Conservation (phyloP, 495 filamentous ascomycete genomes). For the Venustampulla echinocandica region DNA sequence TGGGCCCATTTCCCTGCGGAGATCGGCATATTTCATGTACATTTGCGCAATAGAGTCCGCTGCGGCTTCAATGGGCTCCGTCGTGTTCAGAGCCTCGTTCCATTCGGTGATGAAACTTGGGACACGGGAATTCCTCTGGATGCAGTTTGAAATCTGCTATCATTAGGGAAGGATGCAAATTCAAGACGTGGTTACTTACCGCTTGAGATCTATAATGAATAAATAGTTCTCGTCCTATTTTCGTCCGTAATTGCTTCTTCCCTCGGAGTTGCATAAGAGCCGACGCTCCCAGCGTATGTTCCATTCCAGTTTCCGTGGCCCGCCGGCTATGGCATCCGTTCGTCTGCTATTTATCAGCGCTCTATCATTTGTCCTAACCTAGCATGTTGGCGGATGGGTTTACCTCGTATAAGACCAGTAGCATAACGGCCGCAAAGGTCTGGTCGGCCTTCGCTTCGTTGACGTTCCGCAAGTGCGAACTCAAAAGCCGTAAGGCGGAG, state of each 20-base stretch:
- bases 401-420: conserved; percentile 34
- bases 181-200: conserved; percentile 6
- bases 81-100: conserved; percentile 4
- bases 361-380: not conserved
- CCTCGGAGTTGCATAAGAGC: conserved; percentile 42
- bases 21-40: conserved; percentile 11
- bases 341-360: conserved; percentile 6
- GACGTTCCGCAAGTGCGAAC: conserved; percentile 33
- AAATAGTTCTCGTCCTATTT: conserved; percentile 37
- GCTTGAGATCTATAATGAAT: conserved; percentile 32
- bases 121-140: conserved; percentile 6
- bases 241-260: conserved; percentile 34
- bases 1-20: conserved; percentile 12
- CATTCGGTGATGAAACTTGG: conserved; percentile 11
- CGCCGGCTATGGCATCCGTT: conserved; percentile 20
- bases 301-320: conserved; percentile 38
- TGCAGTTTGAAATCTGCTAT: conserved; percentile 14
- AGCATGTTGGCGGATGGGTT: not conserved
- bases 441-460: conserved; percentile 41
- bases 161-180: not conserved
- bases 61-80: conserved; percentile 4
- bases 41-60: conserved; percentile 8
- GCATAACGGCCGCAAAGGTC: conserved; percentile 42
- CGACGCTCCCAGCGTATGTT: conserved; percentile 41
- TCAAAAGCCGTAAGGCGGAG: conserved; percentile 35